Conservation (phyloP, 1,139 yeast genomes). For the Candida glucosophila region DNA sequence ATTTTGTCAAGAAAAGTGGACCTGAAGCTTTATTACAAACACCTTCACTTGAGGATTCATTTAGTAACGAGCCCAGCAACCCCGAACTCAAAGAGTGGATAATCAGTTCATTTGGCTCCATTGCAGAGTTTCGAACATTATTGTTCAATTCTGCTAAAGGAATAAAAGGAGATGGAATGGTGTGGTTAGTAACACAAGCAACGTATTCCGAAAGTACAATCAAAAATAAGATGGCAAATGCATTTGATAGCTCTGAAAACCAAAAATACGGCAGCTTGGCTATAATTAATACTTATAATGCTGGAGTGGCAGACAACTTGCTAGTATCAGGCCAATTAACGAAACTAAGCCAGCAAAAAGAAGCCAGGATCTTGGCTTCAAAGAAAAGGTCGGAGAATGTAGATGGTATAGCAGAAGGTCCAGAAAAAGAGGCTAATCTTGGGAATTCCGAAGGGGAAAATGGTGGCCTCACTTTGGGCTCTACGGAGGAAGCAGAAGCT, state of each 20-base stretch:
- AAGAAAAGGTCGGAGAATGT: constrained; percentile 9
- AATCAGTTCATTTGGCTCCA: constrained; percentile 54
- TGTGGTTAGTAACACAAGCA: constrained; percentile 66
- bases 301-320: constrained; percentile 56
- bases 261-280: constrained; percentile 40
- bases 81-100: constrained; percentile 36
- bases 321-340: constrained; percentile 43
- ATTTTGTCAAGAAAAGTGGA: constrained; percentile 11
- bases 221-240: constrained; percentile 11
- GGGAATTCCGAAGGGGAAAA: constrained; percentile 7
- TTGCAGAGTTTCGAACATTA: constrained; percentile 57
- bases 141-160: constrained; percentile 53
- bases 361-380: constrained; percentile 22
- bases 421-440: constrained; percentile 4
- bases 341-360: constrained; percentile 26
- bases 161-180: constrained; percentile 66
- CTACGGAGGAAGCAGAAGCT: constrained; percentile 37
- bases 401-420: constrained; percentile 7
- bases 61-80: constrained; percentile 31
- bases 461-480: constrained; percentile 17
- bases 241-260: constrained; percentile 14
- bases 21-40: constrained; percentile 31
- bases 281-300: constrained; percentile 68
- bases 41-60: constrained; percentile 21
- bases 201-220: constrained; percentile 21